Conservation (phyloP, 139 green algal species). For the Chlorella sorokiniana region DNA sequence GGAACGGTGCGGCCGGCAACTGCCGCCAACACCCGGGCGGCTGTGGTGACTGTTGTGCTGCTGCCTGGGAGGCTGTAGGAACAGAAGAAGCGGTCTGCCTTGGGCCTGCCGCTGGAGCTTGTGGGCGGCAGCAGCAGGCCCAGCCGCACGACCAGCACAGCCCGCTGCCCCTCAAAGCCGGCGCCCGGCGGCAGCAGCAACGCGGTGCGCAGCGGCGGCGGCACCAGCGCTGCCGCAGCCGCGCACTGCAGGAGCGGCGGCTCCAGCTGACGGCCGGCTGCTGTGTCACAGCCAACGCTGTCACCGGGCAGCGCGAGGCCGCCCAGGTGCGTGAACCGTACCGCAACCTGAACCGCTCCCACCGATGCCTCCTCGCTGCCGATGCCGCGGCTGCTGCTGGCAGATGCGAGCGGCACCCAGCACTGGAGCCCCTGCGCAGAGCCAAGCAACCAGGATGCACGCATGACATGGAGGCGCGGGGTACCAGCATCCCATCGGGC, state of each 20-base stretch:
- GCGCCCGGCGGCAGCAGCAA: slow-evolving; percentile 15
- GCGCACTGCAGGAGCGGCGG: slow-evolving; percentile 22
- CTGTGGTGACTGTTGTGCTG: slow-evolving; percentile 3
- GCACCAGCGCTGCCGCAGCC: not conserved
- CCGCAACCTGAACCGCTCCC: slow-evolving; percentile 5
- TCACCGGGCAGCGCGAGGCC: not conserved
- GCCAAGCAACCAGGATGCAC: not conserved
- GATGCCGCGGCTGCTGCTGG: not conserved
- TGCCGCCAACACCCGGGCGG: not conserved
- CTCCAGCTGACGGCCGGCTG: not conserved
- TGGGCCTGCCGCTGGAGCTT: not conserved
- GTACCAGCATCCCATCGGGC: too few species aligned
- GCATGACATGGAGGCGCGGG: not conserved
- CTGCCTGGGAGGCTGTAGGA: slow-evolving; percentile 12
- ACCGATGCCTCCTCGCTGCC: not conserved
- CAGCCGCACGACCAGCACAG: slow-evolving; percentile 6
- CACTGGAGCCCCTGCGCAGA: slow-evolving; percentile 10
- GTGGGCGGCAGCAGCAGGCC: slow-evolving; percentile 2
- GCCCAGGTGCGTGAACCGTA: not conserved
- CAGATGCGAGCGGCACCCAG: not conserved
- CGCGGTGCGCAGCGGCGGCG: not conserved
- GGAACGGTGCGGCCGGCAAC: not conserved
- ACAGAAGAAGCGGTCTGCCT: slow-evolving; percentile 20
- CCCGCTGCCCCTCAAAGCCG: not conserved
- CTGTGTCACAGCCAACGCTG: not conserved